Percentiles rank a stretch among this genome's conserved stretches.
Evolutionary conservation across 306 rosid genomes (phyloP).

Genomic region (Cyclanthera cordifolia): DNA sequence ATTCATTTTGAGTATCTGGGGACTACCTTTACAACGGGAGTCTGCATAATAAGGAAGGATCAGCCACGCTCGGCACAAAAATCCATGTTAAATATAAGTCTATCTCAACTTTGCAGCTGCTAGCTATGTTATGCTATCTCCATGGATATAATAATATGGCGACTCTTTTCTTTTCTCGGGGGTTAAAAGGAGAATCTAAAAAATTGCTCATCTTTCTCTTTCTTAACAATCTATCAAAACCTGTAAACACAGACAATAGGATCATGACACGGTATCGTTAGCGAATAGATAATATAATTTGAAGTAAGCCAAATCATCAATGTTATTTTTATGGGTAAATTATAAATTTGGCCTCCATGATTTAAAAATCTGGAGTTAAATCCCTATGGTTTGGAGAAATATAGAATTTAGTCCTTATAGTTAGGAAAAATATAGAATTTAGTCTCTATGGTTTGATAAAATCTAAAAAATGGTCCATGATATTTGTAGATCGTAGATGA

Average conservation of each 20-base stretch:
- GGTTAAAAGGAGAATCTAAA: conserved; percentile 8
- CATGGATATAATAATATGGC: background rate
- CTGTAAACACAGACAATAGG: conserved; percentile 9
- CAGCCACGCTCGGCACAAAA: conserved; percentile 12
- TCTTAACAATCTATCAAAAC: conserved; percentile 10
- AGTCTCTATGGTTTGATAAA: no score
- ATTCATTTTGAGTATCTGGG: conserved; percentile 11
- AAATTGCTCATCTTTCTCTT: conserved; percentile 12
- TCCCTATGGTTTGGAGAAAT: no score
- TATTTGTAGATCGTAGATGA: no score
- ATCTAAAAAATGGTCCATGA: no score
- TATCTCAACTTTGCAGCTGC: conserved; percentile 13
- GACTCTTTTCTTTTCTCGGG: background rate
- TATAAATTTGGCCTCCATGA: no score
- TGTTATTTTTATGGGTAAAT: background rate
- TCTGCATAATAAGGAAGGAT: conserved; percentile 11
- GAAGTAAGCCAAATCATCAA: background rate
- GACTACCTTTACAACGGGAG: conserved; percentile 16
- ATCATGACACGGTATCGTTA: background rate
- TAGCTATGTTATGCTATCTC: conserved; percentile 1
- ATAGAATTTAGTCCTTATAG: no score
- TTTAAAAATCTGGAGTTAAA: no score
- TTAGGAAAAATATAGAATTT: no score
- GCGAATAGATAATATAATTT: background rate
- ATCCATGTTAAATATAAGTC: conserved; percentile 14